Percentiles rank a stretch among this genome's conserved stretches.
Evolutionary conservation across 2,329 filamentous ascomycete genomes (phyloP).

Genomic region (Colletotrichum plurivorum): DNA sequence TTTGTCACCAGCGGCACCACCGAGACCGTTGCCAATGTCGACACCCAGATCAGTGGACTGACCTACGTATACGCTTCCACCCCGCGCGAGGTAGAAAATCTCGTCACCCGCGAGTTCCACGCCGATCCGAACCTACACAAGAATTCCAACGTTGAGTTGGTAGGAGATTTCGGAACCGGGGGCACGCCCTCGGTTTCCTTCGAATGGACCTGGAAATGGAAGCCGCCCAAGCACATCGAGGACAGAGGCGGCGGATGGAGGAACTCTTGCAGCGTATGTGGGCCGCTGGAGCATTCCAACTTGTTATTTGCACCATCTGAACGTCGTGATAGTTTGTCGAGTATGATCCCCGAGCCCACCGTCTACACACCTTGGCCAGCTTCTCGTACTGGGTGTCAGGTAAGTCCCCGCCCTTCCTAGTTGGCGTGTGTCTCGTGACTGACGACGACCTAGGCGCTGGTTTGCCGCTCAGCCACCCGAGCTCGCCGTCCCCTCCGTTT

Average conservation of each 20-base stretch:
- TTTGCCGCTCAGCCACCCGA: conserved; percentile 68
- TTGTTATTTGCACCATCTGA: conserved; percentile 42
- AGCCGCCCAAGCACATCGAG: conserved; percentile 84
- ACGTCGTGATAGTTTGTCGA: conserved; percentile 81
- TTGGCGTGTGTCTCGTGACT: conserved; percentile 36
- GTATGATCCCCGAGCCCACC: conserved; percentile 94
- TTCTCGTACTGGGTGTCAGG: conserved; percentile 97
- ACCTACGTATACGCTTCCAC: conserved; percentile 94
- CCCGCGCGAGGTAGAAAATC: conserved; percentile 88
- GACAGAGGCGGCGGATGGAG: conserved; percentile 94
- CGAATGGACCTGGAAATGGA: conserved; percentile 98
- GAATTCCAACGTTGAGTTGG: conserved; percentile 93
- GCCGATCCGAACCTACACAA: conserved; percentile 98
- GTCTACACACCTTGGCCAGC: conserved; percentile 87
- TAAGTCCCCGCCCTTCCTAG: conserved; percentile 54
- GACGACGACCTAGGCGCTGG: conserved; percentile 56
- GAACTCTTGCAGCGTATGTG: conserved; percentile 88
- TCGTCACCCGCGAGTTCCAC: conserved; percentile 95
- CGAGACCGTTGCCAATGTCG: conserved; percentile 57
- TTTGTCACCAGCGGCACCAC: conserved; percentile 60
- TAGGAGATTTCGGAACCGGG: conserved; percentile 91
- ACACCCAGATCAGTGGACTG: conserved; percentile 88
- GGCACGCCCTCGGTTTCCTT: conserved; percentile 90
- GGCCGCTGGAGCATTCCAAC: neutral
- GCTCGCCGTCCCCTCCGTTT: conserved; percentile 79